Conservation (phyloP, 257 asterid genomes). For the Rhazya stricta region DNA sequence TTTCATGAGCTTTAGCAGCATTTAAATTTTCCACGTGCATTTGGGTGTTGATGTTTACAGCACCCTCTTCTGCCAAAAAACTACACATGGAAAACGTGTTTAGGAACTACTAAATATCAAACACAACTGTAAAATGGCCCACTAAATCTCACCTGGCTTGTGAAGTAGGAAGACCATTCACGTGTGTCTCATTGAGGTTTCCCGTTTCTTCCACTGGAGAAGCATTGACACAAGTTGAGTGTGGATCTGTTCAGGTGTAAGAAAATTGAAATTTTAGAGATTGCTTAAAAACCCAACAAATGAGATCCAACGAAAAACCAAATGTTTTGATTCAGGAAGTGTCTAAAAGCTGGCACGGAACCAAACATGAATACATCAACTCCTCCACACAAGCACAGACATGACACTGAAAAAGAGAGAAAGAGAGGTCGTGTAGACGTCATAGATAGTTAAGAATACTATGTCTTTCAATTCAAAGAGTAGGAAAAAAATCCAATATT, state of each 20-base stretch:
- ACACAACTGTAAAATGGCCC: background rate
- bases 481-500: too few relatives aligned
- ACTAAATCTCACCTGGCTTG: conserved; percentile 44
- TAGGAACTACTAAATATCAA: background rate
- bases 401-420: background rate
- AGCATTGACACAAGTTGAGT: conserved; percentile 25
- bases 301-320: background rate
- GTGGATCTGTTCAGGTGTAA: conserved; percentile 23
- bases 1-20: conserved; percentile 10
- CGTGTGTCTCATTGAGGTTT: conserved; percentile 22
- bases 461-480: too few relatives aligned
- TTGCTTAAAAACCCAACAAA: background rate
- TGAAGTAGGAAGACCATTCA: conserved; percentile 34
- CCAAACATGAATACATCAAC: background rate
- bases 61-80: conserved; percentile 28
- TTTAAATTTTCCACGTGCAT: conserved; percentile 16
- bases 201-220: conserved; percentile 24
- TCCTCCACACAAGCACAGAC: background rate
- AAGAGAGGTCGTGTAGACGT: too few relatives aligned
- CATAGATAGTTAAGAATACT: too few relatives aligned
- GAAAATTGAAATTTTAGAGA: background rate
- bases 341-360: background rate
- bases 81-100: conserved; percentile 28
- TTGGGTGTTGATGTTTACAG: conserved; percentile 23
- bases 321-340: background rate